Evolutionary conservation across 768 basidiomycete genomes (phyloP), one percentile per base, ranked within the genome.

Genomic region (Serpula lacrymans): DNA sequence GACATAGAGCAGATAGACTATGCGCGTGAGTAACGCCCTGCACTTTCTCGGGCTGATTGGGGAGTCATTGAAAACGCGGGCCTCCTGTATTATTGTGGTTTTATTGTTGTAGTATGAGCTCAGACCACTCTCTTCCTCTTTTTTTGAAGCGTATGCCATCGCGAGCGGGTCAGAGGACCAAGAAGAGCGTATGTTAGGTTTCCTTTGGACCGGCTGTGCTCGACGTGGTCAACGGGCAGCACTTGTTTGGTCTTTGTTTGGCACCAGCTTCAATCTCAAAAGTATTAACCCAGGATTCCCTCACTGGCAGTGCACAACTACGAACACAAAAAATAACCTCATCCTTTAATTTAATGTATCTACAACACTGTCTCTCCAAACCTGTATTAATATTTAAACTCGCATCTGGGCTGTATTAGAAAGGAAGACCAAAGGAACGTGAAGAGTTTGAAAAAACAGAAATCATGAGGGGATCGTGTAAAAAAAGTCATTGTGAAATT

Each of bases 1-100:
- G 47, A 93, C 82, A 66, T 97, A 98, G 44, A 99, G 75, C 37
- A 99, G 75, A 68, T 97, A 95, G 30, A 98, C 89, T 54, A 98
- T 94, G 58, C 95, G 78, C 31, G 95, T 98, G 57, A 99, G 80
- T 41, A 99, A 80, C 32, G 94, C 86, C 62, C 95, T 81, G 68
- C 95, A 98, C 71, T 94, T 96, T 59, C 94, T 77, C 14, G 95
- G 95, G 59, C 90, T 95, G 68, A 99, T 93, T 45, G 96, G 96
- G 13, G 95, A 96, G 59, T 98, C 95, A 69, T 99, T 98, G 82
- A 99, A 99, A 43, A 93, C 88, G 51, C 96, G 83, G 45, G 96
- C 94, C 64, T 99, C 96, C 64, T 98, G 96, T 52, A 98, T 88
- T 50, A 98, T 87, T 1, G 95, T 96, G 16, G 91, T 94, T 67